phyloP scores from a whole-genome alignment of 495 filamentous ascomycete species.

The Mycothermus thermophilus region DNA sequence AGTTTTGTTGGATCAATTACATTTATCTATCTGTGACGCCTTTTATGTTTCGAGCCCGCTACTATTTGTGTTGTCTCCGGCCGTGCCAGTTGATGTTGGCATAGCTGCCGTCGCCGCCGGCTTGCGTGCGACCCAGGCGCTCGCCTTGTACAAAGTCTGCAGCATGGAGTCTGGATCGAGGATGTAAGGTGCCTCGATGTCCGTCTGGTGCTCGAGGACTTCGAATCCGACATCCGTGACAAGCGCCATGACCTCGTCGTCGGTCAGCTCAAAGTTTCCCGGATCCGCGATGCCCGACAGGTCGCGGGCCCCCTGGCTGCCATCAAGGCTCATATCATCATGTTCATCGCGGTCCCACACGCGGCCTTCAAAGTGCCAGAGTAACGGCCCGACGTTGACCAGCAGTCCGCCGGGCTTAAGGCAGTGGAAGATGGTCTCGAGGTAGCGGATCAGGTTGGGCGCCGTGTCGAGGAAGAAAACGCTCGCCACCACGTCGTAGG shows the following conservation, averaged over 20 bases:
- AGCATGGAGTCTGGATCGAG: conserved; percentile 74
- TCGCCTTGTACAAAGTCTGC: conserved; percentile 61
- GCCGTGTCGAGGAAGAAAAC: conserved; percentile 97
- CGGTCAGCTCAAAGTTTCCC: conserved; percentile 71
- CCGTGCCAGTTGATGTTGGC: no score
- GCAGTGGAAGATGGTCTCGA: conserved; percentile 67
- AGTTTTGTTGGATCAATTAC: no score
- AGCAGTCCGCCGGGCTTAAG: conserved; percentile 67
- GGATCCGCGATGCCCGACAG: conserved; percentile 55
- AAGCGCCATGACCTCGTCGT: conserved; percentile 71
- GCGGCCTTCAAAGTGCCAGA: conserved; percentile 74
- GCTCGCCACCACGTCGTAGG: conserved; percentile 70
- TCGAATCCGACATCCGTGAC: conserved; percentile 66
- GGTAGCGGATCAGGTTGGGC: conserved; percentile 77
- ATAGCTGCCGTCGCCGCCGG: conserved; percentile 8
- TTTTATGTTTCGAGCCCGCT: no score
- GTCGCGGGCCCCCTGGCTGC: conserved; percentile 29
- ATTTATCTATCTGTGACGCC: no score
- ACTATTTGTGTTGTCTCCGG: no score
- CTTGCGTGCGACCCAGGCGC: conserved; percentile 78
- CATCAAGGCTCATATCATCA: conserved; percentile 20
- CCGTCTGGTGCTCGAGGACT: conserved; percentile 44
- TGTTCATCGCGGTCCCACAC: conserved; percentile 27
- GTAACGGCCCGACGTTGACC: conserved; percentile 77
- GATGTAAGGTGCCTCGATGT: conserved; percentile 61